Conservation (phyloP, 306 rosid species). For the Arachis hypogaea region DNA sequence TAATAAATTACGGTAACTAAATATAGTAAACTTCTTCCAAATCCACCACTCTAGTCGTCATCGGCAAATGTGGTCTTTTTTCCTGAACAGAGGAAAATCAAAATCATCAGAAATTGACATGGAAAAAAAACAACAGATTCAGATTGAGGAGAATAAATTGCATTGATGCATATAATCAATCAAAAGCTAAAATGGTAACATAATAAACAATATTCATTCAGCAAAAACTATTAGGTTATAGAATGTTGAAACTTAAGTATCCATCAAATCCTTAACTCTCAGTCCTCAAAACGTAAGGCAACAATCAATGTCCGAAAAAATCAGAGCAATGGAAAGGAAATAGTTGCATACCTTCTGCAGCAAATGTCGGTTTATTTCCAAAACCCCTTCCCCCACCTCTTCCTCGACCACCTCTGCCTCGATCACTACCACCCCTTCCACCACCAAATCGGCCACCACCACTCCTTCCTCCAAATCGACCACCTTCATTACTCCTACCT, state of each 20-base stretch:
- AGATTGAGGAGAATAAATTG: no score
- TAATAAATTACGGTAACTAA: background rate
- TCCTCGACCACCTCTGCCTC: conserved; percentile 35
- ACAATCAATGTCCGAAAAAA: no score
- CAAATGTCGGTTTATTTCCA: conserved; percentile 43
- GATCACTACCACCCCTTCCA: conserved; percentile 36
- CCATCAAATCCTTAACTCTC: no score
- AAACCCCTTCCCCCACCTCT: conserved; percentile 24
- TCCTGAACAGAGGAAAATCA: conserved; percentile 11
- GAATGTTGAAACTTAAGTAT: no score
- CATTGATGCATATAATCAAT: no score
- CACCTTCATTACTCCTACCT: conserved; percentile 35
- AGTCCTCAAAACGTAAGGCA: background rate
- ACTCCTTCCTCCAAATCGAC: conserved; percentile 39
- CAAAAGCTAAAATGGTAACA: no score
- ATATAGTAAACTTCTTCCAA: background rate
- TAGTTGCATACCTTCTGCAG: conserved; percentile 45
- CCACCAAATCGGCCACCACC: conserved; percentile 38
- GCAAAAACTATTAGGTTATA: no score
- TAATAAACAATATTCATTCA: no score
- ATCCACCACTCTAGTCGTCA: conserved; percentile 27
- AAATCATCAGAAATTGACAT: conserved; percentile 17
- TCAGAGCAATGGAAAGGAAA: background rate
- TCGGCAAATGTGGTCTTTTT: conserved; percentile 42
- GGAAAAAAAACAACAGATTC: no score